A percentile compares a stretch with the other conserved stretches of the same genome.
Evolutionary conservation across 768 basidiomycete genomes (phyloP).

Genomic region (Sutorius australiensis): DNA sequence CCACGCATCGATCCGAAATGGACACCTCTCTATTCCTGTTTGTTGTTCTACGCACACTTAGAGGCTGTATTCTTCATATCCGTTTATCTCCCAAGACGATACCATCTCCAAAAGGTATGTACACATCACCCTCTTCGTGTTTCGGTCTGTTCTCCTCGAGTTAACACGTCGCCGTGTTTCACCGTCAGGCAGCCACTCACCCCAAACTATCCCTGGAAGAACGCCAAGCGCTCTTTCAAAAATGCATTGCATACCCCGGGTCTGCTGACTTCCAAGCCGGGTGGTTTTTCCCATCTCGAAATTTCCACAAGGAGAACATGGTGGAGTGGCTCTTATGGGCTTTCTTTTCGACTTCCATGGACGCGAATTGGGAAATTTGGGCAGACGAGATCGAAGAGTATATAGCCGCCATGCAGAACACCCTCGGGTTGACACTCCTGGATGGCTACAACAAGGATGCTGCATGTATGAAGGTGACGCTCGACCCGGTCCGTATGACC

Average conservation of each 20-base stretch:
- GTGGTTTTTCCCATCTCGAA: constrained; percentile 47
- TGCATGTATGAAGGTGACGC: constrained; percentile 46
- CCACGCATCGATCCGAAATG: neutral
- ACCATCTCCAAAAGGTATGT: constrained; percentile 43
- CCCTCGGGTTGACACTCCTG: constrained; percentile 39
- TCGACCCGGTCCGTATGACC: constrained; percentile 52
- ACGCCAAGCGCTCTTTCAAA: constrained; percentile 46
- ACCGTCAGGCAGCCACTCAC: constrained; percentile 37
- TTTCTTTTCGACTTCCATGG: constrained; percentile 44
- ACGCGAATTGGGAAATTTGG: constrained; percentile 36
- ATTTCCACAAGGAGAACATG: constrained; percentile 45
- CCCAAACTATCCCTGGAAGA: constrained; percentile 35
- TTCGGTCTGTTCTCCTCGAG: neutral
- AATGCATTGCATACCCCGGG: constrained; percentile 34
- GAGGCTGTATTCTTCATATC: constrained; percentile 50
- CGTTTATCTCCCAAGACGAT: constrained; percentile 46
- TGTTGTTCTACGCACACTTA: constrained; percentile 33
- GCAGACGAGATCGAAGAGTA: constrained; percentile 51
- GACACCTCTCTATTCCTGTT: constrained; percentile 3
- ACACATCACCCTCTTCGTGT: neutral
- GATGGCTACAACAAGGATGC: constrained; percentile 38
- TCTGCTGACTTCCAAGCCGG: constrained; percentile 36
- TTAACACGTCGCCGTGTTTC: neutral
- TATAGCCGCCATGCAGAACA: constrained; percentile 36
- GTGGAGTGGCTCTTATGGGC: constrained; percentile 67